Evolutionary conservation across 2,329 filamentous ascomycete species (phyloP).

Genomic region (Zelopaecilomyces penicillatus): DNA sequence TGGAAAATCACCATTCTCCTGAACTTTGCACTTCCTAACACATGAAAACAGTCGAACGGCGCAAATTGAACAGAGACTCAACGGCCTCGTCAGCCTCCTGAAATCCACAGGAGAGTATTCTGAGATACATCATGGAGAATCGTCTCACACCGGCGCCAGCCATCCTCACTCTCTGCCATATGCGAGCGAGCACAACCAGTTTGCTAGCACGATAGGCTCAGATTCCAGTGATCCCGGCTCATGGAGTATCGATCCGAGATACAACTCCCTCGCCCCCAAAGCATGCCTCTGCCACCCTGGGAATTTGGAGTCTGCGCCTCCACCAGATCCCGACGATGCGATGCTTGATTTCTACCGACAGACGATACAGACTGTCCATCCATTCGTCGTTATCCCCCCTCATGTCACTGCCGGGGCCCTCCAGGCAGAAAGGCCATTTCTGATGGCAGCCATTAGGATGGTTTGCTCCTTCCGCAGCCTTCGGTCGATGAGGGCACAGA

Average conservation of each 20-base stretch:
- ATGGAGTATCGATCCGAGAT: conserved; percentile 30
- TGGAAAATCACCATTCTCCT: no score
- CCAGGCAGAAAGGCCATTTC: conserved; percentile 33
- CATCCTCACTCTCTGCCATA: conserved; percentile 13
- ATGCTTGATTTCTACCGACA: conserved; percentile 37
- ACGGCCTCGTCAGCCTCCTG: conserved; percentile 40
- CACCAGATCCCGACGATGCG: conserved; percentile 37
- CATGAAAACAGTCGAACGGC: conserved; percentile 32
- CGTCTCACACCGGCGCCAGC: neutral
- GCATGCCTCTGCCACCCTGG: conserved; percentile 40
- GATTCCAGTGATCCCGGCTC: conserved; percentile 10
- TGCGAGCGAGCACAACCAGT: neutral
- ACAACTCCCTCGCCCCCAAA: conserved; percentile 38
- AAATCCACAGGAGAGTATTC: conserved; percentile 33
- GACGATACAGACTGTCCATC: conserved; percentile 34
- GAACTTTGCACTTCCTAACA: no score
- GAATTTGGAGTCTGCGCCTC: conserved; percentile 28
- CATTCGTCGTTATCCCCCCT: conserved; percentile 38
- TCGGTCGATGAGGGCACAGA: conserved; percentile 40
- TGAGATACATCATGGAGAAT: neutral
- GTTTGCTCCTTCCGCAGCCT: conserved; percentile 39
- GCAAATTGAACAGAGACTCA: conserved; percentile 41
- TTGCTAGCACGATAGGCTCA: conserved; percentile 8
- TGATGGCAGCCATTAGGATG: conserved; percentile 42
- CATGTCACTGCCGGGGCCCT: conserved; percentile 28